Evolutionary conservation across 2,329 filamentous ascomycete genomes (phyloP), one percentile per base, ranked within the genome.

Genomic region (Sclerotiophoma versabilis): DNA sequence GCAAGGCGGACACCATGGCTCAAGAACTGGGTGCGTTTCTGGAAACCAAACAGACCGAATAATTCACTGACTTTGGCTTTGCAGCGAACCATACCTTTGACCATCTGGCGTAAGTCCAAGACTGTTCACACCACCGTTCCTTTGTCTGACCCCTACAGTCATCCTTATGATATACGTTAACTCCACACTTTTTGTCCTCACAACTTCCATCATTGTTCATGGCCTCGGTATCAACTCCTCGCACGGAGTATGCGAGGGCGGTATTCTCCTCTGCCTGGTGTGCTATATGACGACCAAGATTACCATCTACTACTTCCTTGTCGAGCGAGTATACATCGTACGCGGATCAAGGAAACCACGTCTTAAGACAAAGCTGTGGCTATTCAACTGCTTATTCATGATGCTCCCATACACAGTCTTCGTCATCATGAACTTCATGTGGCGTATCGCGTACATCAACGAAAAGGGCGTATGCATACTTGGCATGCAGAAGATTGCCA

Each of bases 281-380:
- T 87, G 82, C 59, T 88, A 88, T 63, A 78, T 88, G 45, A 84
- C 83, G 2, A 86, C 85, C 2, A 88, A 89, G 75, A 82, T 87
- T 75, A 72, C 87, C 19, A 84, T 87, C n/a, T 88, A 88, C 63
- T 77, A 85, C 22, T 88, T 88, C 65, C 75, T 88, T 2, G 84
- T 86, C 1, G 86, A 88, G 67, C 86, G 85, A 71, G 84, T 83
- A 81, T 82, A 84, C 60, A 84, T 87, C 41, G 83, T 88, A 46
- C 80, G 83, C 43, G 80, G 81, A 23, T 78, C 77, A 11, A 72
- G 75, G n/a, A 82, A 80, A 45, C 72, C 75, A 5, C 78, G 86
- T n/a, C 60, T 83, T 17, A 79, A 81, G 55, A 85, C 85, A 12
- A 83, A 79, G 58, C 70, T 88, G 1, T 88, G 86, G 64, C 63